Conservation (phyloP, 2,329 filamentous ascomycete genomes). For the Seiridium cupressi region DNA sequence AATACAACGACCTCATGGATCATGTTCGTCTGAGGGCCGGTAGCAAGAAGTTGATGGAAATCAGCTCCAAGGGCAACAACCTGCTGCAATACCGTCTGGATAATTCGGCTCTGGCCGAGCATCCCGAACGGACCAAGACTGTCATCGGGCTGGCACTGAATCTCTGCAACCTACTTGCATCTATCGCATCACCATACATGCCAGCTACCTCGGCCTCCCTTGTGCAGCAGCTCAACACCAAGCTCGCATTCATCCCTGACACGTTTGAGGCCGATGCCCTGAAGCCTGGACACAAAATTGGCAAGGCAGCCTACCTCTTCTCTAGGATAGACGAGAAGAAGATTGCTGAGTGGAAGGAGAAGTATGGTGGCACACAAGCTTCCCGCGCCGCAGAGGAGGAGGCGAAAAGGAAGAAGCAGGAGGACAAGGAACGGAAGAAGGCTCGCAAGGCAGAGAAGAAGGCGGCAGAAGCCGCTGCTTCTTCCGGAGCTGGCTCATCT, state of each 20-base stretch:
- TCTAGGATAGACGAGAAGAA: slow-evolving; percentile 71
- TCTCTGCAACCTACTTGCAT: slow-evolving; percentile 65
- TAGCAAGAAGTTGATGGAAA: slow-evolving; percentile 60
- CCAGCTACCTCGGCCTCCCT: slow-evolving; percentile 62
- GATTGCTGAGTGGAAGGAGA: slow-evolving; percentile 67
- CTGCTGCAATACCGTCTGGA: slow-evolving; percentile 44
- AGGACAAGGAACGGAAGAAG: slow-evolving; percentile 29
- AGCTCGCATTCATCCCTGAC: slow-evolving; percentile 52
- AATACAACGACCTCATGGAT: slow-evolving; percentile 56
- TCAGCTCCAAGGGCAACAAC: slow-evolving; percentile 61
- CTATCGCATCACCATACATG: slow-evolving; percentile 68
- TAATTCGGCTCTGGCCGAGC: slow-evolving; percentile 34
- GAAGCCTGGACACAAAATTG: slow-evolving; percentile 64
- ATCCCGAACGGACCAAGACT: slow-evolving; percentile 33
- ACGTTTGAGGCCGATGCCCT: slow-evolving; percentile 50
- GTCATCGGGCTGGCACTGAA: slow-evolving; percentile 66
- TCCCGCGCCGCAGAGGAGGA: slow-evolving; percentile 24
- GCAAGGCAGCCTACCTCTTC: slow-evolving; percentile 68
- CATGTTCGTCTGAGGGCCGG: slow-evolving; percentile 56
- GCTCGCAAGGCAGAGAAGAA: slow-evolving; percentile 22
- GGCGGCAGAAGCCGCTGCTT: slow-evolving; percentile 12
- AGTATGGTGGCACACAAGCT: slow-evolving; percentile 47
- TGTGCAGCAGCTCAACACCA: slow-evolving; percentile 58
- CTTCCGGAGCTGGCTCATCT: slow-evolving; percentile 5
- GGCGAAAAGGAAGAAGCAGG: slow-evolving; percentile 28